These are phyloP conservation scores for Phytophthora pluvialis DNA, from an alignment of 352 stramenopile genomes.

Conservation along the genomic window DNA sequence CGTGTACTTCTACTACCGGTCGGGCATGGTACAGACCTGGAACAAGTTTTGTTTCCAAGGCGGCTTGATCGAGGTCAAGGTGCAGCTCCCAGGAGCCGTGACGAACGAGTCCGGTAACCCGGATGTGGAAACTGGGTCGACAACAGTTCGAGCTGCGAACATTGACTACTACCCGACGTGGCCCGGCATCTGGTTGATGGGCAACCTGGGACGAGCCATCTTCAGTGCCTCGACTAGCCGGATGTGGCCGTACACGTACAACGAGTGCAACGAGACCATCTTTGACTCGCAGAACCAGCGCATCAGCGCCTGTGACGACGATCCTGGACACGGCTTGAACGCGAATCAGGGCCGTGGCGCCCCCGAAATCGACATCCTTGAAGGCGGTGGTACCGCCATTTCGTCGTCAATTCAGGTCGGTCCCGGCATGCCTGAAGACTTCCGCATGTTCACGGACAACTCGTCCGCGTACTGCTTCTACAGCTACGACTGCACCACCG, in stretches of 20 bases:
- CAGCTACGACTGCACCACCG: slow-evolving; percentile 42
- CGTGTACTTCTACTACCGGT: slow-evolving; percentile 51
- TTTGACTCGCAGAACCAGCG: slow-evolving; percentile 63
- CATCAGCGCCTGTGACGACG: slow-evolving; percentile 88
- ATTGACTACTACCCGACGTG: slow-evolving; percentile 75
- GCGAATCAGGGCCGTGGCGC: slow-evolving; percentile 87
- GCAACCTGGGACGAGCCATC: slow-evolving; percentile 93
- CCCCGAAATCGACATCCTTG: slow-evolving; percentile 96
- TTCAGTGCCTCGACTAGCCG: slow-evolving; percentile 94
- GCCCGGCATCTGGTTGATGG: slow-evolving; percentile 96
- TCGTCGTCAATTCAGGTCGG: slow-evolving; percentile 92
- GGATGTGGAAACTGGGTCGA: slow-evolving; percentile 41
- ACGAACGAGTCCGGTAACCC: slow-evolving; percentile 47
- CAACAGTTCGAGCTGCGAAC: slow-evolving; percentile 20
- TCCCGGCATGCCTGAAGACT: slow-evolving; percentile 66
- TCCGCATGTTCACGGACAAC: slow-evolving; percentile 40
- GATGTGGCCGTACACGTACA: slow-evolving; percentile 96
- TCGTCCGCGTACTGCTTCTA: slow-evolving; percentile 48
- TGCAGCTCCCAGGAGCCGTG: slow-evolving; percentile 85
- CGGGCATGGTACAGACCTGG: slow-evolving; percentile 90
- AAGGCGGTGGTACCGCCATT: slow-evolving; percentile 79
- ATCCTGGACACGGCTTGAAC: slow-evolving; percentile 93
- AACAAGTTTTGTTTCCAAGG: slow-evolving; percentile 96
- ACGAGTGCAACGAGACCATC: slow-evolving; percentile 82
- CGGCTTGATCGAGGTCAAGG: slow-evolving; percentile 87